Base-by-base conservation (phyloP, 2,329 filamentous ascomycete genomes). In the Diaporthe velutina region DNA sequence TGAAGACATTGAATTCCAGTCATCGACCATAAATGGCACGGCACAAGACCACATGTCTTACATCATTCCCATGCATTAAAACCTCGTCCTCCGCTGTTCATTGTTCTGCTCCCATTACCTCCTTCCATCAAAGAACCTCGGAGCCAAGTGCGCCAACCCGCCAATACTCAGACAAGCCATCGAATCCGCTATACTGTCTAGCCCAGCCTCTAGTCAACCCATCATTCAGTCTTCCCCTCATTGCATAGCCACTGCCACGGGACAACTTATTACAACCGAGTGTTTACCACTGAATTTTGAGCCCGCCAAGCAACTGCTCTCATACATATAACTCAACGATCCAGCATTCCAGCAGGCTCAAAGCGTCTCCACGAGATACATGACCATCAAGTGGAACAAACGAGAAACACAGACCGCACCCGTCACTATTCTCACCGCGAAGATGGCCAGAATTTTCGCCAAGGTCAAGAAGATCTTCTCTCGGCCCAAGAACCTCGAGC, bases 381-480 rank as follows among this genome's bases (percentile, higher is more conserved):
- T 54, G 64, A 45, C 17, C 57, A 45, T 33, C 45, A 55, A 25
- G 35, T n/a, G 19, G 10, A 30, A 28, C 57, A 42, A n/a, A 33
- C 48, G 38, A 55, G 25, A 13, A 8, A 2, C 57, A 33, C 25
- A 15, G 8, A 33, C 58, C 17, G 35, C 54, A 25, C 50, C 25
- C 22, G 25, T 19, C 54, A 40, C 52, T 13, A 5, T 28, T 30
- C 22, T 72, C 9, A 33, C 15, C 8, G 25, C 25, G 22, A 72
- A 42, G 13, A 72, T 72, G 70, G 70, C 57, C 70, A 64, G 60
- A 58, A 52, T 72, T 33, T 22, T 72, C 70, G 57, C 30, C 25
- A 64, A 64, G 35, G 35, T 72, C 57, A 72, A 72, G 57, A 71
- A 60, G 38, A n/a, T 71, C 40, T 74, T 74, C 45, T 70, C 64